Evolutionary conservation across 164 flowering plant species (phyloP).

Genomic region (Malania oleifera): DNA sequence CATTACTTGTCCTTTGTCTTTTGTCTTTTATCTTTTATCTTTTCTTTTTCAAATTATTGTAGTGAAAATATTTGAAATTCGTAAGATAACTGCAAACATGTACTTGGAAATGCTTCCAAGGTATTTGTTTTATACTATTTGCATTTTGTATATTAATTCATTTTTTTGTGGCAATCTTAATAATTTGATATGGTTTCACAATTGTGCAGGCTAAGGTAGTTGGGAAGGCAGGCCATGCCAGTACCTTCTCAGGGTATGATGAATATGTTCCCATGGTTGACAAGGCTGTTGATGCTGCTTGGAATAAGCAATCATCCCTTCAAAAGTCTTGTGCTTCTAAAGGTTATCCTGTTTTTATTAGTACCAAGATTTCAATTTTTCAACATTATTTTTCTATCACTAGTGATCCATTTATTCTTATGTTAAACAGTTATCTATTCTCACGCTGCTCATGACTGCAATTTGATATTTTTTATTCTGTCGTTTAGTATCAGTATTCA

Average conservation of each 20-base stretch:
- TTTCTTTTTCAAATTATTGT: background rate
- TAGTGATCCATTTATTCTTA: too few species aligned
- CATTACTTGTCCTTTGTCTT: background rate
- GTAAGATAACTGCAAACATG: background rate
- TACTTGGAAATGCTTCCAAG: background rate
- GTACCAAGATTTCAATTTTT: too few species aligned
- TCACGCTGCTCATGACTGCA: background rate
- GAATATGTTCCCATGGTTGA: constrained; percentile 92
- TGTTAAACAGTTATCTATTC: too few species aligned
- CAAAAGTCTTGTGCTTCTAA: constrained; percentile 36
- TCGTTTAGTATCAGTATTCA: too few species aligned
- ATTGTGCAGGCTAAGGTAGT: constrained; percentile 50
- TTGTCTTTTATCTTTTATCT: background rate
- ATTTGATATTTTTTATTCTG: too few species aligned
- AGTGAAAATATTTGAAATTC: background rate
- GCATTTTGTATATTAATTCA: background rate
- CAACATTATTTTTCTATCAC: too few species aligned
- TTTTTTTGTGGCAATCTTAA: background rate
- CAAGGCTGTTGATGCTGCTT: constrained; percentile 79
- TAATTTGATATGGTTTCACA: background rate
- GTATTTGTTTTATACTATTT: background rate
- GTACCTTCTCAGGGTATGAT: constrained; percentile 56
- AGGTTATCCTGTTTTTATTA: constrained; percentile 36
- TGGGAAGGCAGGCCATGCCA: constrained; percentile 45
- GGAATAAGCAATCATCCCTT: constrained; percentile 54